Percentiles rank a stretch among this genome's conserved stretches.
Evolutionary conservation across 768 basidiomycete genomes (phyloP).

Genomic region (Candolleomyces eurysporus): DNA sequence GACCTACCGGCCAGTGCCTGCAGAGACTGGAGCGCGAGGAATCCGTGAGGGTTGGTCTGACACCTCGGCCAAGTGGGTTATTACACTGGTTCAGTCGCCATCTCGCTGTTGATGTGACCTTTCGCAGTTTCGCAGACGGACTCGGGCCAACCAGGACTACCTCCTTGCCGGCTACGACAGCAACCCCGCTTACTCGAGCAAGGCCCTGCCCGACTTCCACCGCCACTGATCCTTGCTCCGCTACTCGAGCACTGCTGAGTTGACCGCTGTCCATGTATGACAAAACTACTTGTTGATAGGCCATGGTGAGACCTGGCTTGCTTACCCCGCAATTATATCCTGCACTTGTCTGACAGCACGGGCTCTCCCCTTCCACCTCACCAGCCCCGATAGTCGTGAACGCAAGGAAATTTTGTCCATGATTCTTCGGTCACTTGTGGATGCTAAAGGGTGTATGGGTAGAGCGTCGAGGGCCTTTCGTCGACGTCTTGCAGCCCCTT

Average conservation of each 20-base stretch:
- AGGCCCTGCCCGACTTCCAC: constrained; percentile 51
- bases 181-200: constrained; percentile 43
- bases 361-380: constrained; percentile 21
- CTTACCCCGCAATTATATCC: too few relatives aligned
- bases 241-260: too few relatives aligned
- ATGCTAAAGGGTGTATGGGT: constrained; percentile 10
- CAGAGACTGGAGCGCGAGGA: too few relatives aligned
- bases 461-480: too few relatives aligned
- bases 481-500: too few relatives aligned
- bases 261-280: too few relatives aligned
- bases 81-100: too few relatives aligned
- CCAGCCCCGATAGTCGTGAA: constrained; percentile 31
- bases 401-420: constrained; percentile 16
- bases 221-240: neutral
- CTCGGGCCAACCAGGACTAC: too few relatives aligned
- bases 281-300: too few relatives aligned
- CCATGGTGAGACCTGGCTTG: too few relatives aligned
- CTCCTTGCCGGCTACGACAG: constrained; percentile 11
- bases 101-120: too few relatives aligned
- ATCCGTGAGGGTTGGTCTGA: too few relatives aligned
- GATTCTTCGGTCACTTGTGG: constrained; percentile 17
- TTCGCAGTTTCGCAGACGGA: neutral
- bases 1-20: constrained; percentile 30
- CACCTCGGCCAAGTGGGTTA: neutral
- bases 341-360: neutral